phyloP scores from a whole-genome alignment of 495 filamentous ascomycete genomes.

The Aspergillus diversus region DNA sequence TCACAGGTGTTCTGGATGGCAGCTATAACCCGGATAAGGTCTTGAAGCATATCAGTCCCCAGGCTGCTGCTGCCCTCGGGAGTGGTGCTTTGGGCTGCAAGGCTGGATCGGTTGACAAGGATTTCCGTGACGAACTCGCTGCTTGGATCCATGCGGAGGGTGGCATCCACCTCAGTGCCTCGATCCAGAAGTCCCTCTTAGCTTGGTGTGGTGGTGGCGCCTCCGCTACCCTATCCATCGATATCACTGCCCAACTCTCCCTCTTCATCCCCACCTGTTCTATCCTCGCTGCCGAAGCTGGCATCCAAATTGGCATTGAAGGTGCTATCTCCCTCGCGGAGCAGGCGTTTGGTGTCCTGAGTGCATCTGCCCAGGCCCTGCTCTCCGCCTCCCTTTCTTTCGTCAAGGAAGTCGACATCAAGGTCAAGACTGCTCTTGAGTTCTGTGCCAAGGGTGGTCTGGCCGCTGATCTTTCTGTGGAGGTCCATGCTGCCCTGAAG shows the following conservation, averaged over 20 bases:
- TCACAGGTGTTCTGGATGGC: slow-evolving; percentile 16
- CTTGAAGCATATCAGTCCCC: slow-evolving; percentile 37
- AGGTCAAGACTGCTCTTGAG: slow-evolving; percentile 41
- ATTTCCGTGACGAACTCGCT: slow-evolving; percentile 39
- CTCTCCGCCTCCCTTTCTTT: slow-evolving; percentile 37
- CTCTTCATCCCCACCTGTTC: slow-evolving; percentile 44
- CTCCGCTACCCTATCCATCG: slow-evolving; percentile 29
- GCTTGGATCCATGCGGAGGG: slow-evolving; percentile 35
- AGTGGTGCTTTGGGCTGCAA: slow-evolving; percentile 46
- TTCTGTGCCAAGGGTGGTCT: slow-evolving; percentile 46
- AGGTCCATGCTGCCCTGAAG: slow-evolving; percentile 40
- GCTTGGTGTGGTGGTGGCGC: slow-evolving; percentile 35
- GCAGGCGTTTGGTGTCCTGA: slow-evolving; percentile 37
- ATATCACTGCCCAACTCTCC: slow-evolving; percentile 36
- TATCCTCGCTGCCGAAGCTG: slow-evolving; percentile 42
- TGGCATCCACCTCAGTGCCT: slow-evolving; percentile 28
- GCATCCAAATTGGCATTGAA: slow-evolving; percentile 43
- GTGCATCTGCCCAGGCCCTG: slow-evolving; percentile 33
- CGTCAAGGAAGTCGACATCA: slow-evolving; percentile 27
- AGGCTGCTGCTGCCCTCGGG: slow-evolving; percentile 45
- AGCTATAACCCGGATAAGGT: slow-evolving; percentile 25
- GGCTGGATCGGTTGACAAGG: slow-evolving; percentile 32
- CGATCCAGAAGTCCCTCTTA: slow-evolving; percentile 33
- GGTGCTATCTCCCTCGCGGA: slow-evolving; percentile 42
- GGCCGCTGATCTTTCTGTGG: slow-evolving; percentile 34